A percentile compares a stretch with the other conserved stretches of the same genome.
phyloP scores from a whole-genome alignment of 2,329 filamentous ascomycete genomes.

The Ophiosphaerella herpotricha region DNA sequence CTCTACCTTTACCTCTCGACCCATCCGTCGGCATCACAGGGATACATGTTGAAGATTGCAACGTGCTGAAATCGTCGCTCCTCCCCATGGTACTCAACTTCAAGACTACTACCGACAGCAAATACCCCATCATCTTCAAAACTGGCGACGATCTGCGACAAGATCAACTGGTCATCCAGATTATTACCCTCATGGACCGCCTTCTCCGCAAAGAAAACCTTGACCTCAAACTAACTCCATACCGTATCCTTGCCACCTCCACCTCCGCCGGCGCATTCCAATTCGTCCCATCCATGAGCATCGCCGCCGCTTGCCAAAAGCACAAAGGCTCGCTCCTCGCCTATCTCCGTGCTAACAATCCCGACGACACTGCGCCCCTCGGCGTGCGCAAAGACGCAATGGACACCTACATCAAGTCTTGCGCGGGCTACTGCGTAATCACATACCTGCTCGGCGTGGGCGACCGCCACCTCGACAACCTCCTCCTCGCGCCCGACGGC shows the following conservation, averaged over 20 bases:
- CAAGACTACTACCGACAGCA: conserved; percentile 74
- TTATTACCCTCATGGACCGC: conserved; percentile 97
- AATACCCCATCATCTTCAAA: conserved; percentile 96
- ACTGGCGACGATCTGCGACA: conserved; percentile 94
- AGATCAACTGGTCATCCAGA: conserved; percentile 95
- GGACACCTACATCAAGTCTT: conserved; percentile 94
- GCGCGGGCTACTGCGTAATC: conserved; percentile 97
- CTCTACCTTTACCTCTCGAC: conserved; percentile 85
- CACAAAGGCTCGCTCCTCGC: conserved; percentile 78
- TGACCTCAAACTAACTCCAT: conserved; percentile 91
- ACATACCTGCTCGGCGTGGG: conserved; percentile 97
- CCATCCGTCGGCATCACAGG: conserved; percentile 79
- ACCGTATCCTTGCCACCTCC: conserved; percentile 93
- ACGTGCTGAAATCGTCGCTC: conserved; percentile 93
- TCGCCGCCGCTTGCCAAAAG: conserved; percentile 82
- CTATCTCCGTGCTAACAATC: conserved; percentile 88
- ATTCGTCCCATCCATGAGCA: conserved; percentile 83
- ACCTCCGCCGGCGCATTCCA: conserved; percentile 89
- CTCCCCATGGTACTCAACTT: conserved; percentile 91
- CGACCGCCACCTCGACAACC: conserved; percentile 93
- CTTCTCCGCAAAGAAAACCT: conserved; percentile 94
- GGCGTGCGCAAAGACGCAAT: conserved; percentile 90
- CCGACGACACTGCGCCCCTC: conserved; percentile 77
- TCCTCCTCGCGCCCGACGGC: conserved; percentile 84
- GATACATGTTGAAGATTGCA: conserved; percentile 80